These are phyloP conservation scores for Oryza meyeriana DNA, from an alignment of 176 grass and related monocot genomes.

Conservation along the genomic window DNA sequence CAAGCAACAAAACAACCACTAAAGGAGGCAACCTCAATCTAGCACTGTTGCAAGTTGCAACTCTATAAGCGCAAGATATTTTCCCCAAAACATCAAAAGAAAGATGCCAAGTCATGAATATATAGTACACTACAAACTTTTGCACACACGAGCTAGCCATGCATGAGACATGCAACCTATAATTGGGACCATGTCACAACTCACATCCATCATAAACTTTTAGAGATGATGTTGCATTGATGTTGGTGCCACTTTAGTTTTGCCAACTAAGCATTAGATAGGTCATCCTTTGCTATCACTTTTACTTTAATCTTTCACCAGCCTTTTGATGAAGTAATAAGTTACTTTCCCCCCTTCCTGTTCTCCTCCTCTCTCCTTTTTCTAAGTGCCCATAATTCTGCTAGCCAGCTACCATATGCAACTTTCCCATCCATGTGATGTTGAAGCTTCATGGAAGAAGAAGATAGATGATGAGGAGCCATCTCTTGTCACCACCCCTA, in stretches of 20 bases:
- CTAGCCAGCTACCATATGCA: constrained; percentile 15
- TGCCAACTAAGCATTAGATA: neutral
- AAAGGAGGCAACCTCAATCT: constrained; percentile 10
- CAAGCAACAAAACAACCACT: neutral
- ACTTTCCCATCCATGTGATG: constrained; percentile 39
- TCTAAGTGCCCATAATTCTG: constrained; percentile 34
- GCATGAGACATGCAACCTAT: neutral
- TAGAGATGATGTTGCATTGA: neutral
- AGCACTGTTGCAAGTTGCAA: constrained; percentile 25
- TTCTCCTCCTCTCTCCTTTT: neutral
- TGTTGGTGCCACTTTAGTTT: constrained; percentile 24
- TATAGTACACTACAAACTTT: constrained; percentile 9
- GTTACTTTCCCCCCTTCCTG: constrained; percentile 12
- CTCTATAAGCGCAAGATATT: neutral
- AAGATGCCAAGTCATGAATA: neutral
- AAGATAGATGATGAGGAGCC: neutral
- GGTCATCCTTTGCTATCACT: constrained; percentile 30
- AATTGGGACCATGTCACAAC: constrained; percentile 25
- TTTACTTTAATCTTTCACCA: constrained; percentile 39
- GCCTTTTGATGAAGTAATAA: neutral
- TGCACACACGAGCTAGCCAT: neutral
- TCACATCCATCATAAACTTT: neutral
- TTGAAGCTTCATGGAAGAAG: constrained; percentile 48
- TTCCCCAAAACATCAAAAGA: constrained; percentile 6
- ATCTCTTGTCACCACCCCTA: constrained; percentile 31